A percentile compares a stretch with the other conserved stretches of the same genome.
Conservation (phyloP, 163 green algal genomes). For the Coccomyxa subellipsoidea region DNA sequence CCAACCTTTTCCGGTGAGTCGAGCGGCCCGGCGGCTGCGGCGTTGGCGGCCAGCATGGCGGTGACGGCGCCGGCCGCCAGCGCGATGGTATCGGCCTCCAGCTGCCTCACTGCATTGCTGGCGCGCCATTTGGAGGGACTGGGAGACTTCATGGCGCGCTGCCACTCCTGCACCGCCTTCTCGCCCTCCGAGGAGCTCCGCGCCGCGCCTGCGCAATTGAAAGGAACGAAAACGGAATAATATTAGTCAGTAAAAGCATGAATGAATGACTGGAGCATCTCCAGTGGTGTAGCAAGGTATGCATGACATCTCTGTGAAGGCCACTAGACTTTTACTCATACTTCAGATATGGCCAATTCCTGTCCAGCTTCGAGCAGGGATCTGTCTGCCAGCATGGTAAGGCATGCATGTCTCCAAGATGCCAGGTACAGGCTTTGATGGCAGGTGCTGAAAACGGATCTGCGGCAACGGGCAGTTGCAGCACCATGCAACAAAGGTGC, state of each 20-base stretch:
- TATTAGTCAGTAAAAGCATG: no score
- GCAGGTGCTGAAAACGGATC: no score
- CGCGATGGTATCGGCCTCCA: not conserved
- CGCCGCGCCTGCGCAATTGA: not conserved
- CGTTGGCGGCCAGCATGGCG: conserved; percentile 74
- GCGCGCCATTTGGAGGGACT: not conserved
- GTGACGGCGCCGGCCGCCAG: conserved; percentile 3
- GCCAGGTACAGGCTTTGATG: no score
- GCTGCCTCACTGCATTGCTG: not conserved
- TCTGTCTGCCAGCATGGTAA: no score
- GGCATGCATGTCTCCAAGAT: no score
- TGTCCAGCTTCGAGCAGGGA: no score
- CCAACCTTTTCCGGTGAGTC: not conserved
- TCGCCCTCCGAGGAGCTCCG: not conserved
- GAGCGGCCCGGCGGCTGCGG: conserved; percentile 6
- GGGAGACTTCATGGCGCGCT: conserved; percentile 2
- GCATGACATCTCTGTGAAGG: not conserved
- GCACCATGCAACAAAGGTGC: no score
- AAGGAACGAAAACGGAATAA: no score
- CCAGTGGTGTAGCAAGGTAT: not conserved
- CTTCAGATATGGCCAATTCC: no score
- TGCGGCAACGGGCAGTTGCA: no score
- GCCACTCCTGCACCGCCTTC: conserved; percentile 4
- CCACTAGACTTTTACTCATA: no score
- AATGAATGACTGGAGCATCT: no score